Conservation (phyloP, 192 early-diverging fungal genomes). For the Backusella sp. region DNA sequence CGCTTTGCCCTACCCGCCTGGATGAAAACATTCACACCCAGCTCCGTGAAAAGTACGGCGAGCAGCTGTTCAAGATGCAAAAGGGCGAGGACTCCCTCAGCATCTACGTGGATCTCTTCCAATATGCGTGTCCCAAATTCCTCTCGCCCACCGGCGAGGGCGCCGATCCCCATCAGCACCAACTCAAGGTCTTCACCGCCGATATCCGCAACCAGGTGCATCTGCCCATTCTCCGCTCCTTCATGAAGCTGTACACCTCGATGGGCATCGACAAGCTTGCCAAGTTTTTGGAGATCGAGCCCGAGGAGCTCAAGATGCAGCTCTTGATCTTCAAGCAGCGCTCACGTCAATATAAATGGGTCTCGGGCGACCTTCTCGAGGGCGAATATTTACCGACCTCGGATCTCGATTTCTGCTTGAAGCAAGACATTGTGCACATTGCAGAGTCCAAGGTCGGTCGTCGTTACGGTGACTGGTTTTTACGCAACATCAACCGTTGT, state of each 20-base stretch:
- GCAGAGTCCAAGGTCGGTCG: constrained; percentile 92
- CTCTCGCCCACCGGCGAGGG: constrained; percentile 75
- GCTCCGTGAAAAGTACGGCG: constrained; percentile 90
- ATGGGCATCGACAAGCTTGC: constrained; percentile 88
- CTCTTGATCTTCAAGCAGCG: constrained; percentile 94
- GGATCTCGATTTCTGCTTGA: constrained; percentile 92
- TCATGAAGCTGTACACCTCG: constrained; percentile 94
- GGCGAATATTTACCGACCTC: constrained; percentile 80
- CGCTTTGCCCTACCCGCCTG: constrained; percentile 88
- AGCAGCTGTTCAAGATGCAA: constrained; percentile 87
- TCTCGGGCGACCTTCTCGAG: constrained; percentile 73
- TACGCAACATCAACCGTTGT: constrained; percentile 92
- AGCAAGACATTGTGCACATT: constrained; percentile 94
- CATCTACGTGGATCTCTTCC: constrained; percentile 88
- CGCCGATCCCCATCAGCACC: constrained; percentile 69
- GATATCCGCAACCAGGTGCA: constrained; percentile 86
- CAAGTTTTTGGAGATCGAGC: constrained; percentile 81
- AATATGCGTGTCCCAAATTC: constrained; percentile 93
- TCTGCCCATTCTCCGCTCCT: constrained; percentile 87
- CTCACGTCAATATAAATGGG: constrained; percentile 87
- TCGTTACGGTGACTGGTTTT: constrained; percentile 94
- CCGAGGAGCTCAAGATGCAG: constrained; percentile 80
- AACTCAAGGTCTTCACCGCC: constrained; percentile 81
- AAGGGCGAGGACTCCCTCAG: constrained; percentile 79
- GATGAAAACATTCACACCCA: constrained; percentile 91